Percentiles rank a stretch among this genome's conserved stretches.
phyloP scores from a whole-genome alignment of 1,284 basidiomycete species.

The Cronartium quercuum region DNA sequence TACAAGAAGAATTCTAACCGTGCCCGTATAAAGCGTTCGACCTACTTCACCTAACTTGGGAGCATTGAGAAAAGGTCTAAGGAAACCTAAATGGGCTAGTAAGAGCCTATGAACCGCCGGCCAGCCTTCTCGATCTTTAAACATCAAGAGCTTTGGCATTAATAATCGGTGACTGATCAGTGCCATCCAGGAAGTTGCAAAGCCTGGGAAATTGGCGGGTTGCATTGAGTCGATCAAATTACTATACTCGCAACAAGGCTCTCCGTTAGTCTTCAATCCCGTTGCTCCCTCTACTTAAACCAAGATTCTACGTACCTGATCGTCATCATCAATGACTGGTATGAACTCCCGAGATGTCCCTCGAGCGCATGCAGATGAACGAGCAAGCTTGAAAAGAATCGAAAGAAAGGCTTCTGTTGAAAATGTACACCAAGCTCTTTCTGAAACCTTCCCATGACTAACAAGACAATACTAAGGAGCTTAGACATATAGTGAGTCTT shows the following conservation, averaged over 20 bases:
- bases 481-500: constrained; percentile 97
- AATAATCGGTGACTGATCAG: constrained; percentile 92
- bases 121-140: constrained; percentile 84
- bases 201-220: constrained; percentile 93
- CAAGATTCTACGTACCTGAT: constrained; percentile 51
- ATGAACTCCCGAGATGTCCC: constrained; percentile 69
- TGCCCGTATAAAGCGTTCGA: constrained; percentile 87
- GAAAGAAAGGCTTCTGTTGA: constrained; percentile 96
- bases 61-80: constrained; percentile 74
- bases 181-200: constrained; percentile 97
- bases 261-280: too few species aligned
- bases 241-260: constrained; percentile 52
- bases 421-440: constrained; percentile 85
- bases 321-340: constrained; percentile 79
- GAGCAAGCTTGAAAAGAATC: constrained; percentile 94
- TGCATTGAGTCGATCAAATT: constrained; percentile 94
- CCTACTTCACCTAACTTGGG: constrained; percentile 72
- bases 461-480: constrained; percentile 92
- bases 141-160: constrained; percentile 87
- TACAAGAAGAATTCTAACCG: constrained; percentile 81
- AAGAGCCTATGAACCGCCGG: constrained; percentile 90
- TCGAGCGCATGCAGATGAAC: constrained; percentile 85
- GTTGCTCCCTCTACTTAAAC: background rate
- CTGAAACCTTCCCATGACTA: constrained; percentile 89
- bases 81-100: constrained; percentile 85